Evolutionary conservation across 345 rosid genomes (phyloP).

Genomic region (Eucalyptus marginata): DNA sequence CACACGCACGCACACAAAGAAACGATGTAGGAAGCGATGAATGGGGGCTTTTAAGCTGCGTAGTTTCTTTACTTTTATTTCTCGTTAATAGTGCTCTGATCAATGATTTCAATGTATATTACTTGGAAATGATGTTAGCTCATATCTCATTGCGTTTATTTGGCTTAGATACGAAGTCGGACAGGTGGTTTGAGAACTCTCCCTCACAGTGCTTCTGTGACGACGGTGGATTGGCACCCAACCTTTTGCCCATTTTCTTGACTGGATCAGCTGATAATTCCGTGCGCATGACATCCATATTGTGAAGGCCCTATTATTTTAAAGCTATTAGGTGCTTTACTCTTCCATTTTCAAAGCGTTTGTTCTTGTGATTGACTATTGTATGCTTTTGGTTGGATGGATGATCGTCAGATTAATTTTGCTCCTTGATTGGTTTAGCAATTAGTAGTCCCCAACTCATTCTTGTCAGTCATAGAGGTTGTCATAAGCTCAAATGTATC

Average conservation of each 20-base stretch:
- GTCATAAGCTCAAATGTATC: neutral
- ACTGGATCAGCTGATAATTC: conserved; percentile 68
- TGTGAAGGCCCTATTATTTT: neutral
- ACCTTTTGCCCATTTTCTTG: conserved; percentile 47
- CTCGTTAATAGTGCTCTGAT: neutral
- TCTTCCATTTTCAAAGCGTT: neutral
- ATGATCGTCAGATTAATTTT: neutral
- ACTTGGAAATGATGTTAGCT: neutral
- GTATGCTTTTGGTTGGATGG: neutral
- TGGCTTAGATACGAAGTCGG: conserved; percentile 29
- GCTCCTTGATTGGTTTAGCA: neutral
- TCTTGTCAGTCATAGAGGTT: neutral
- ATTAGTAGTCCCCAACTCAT: neutral
- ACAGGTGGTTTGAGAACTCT: conserved; percentile 38
- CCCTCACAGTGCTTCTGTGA: conserved; percentile 45
- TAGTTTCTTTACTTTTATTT: neutral
- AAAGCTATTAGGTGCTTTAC: neutral
- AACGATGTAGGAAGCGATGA: neutral
- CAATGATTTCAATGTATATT: neutral
- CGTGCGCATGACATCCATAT: conserved; percentile 40
- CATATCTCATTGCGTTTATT: neutral
- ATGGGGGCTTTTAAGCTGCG: neutral
- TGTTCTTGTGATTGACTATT: neutral
- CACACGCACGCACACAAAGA: too few species aligned
- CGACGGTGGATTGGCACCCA: conserved; percentile 70